Conservation (phyloP, 768 basidiomycete genomes). For the Lactarius indigo region DNA sequence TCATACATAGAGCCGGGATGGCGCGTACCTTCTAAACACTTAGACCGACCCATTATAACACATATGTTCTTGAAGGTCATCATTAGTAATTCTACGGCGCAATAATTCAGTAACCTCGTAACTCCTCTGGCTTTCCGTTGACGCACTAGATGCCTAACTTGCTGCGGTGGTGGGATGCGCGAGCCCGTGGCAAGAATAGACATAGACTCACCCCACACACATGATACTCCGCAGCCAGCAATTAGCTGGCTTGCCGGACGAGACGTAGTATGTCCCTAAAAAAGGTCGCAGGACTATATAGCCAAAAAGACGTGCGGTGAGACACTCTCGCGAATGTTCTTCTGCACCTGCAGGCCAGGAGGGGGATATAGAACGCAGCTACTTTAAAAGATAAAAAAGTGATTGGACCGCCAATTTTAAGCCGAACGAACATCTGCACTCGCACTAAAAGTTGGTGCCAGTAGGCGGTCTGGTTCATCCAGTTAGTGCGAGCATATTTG, state of each 20-base stretch:
- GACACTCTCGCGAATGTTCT: background rate
- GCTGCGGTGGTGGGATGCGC: background rate
- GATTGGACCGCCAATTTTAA: background rate
- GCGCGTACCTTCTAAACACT: background rate
- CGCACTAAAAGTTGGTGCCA: background rate
- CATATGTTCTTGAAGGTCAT: background rate
- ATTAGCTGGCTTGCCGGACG: background rate
- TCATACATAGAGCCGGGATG: background rate
- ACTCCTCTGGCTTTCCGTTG: background rate
- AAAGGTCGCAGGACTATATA: background rate
- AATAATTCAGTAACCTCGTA: background rate
- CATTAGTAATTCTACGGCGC: background rate
- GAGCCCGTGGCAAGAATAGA: background rate
- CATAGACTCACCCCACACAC: background rate
- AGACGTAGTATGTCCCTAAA: background rate
- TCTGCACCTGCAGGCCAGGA: background rate
- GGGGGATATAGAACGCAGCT: background rate
- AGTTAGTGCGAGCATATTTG: background rate
- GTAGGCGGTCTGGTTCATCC: background rate
- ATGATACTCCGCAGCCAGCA: background rate
- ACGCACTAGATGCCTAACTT: background rate
- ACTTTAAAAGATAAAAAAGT: background rate
- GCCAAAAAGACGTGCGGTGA: background rate
- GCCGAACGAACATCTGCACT: background rate
- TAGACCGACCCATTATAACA: background rate